Base-by-base conservation (phyloP, 2,329 filamentous ascomycete genomes). In the Calonectria pteridis region DNA sequence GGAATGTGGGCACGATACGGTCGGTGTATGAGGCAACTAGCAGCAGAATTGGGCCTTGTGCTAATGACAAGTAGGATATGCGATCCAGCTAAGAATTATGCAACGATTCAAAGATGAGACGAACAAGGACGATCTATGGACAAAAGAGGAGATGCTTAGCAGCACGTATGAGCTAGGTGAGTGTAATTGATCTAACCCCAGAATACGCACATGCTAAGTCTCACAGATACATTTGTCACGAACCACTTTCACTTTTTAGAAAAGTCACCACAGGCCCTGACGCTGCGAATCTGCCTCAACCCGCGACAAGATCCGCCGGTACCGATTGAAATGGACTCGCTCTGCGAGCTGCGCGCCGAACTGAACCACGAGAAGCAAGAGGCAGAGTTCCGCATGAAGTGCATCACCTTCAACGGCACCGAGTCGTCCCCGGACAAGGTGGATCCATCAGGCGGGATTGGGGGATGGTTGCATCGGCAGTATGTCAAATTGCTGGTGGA, bases 1-100 rank as follows among this genome's bases (percentile, higher is more conserved):
- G 77, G 77, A 13, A 74, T 75, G 49, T 78, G 77, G 77, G 77
- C 77, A 55, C 70, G 75, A 0, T 77, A 76, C 11, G 75, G 77
- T 78, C 11, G 75, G 77, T 78, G 53, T 62, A 59, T 28, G 6
- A 35, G 0, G 2, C 6, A 18, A 6, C 23, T 4, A 0, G 14
- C 1, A 26, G 35, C 3, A 16, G 58, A 29, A n/a, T 33, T 31
- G 10, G 14, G 33, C 23, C 28, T 28, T 55, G 29, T 20, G 28
- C 40, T 64, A 18, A 46, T 28, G 26, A 13, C 5, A 7, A 35
- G 11, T 14, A 70, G 67, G 35, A 4, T 79, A 78, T 51, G 62
- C 50, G 0, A 65, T 76, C 2, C 77, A 79, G 28, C 43, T 77
- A 6, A 76, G 29, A 0, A 65, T 78, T 2, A 71, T 79, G 73